Percentiles rank a stretch among this genome's conserved stretches.
Evolutionary conservation across 805 yeast species (phyloP).

Genomic region (Pichia sporocuriosa): DNA sequence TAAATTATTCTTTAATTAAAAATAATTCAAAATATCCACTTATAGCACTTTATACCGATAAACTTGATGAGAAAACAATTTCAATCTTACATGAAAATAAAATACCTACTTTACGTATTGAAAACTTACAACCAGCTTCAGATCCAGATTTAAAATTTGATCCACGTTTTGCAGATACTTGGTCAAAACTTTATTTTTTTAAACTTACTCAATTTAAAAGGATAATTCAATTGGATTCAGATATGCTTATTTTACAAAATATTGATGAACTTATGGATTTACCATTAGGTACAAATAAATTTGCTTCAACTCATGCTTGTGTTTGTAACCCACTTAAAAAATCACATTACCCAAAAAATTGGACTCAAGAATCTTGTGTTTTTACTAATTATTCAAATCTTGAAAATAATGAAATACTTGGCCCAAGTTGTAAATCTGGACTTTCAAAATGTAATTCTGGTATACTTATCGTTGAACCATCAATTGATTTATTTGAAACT

Average conservation of each 20-base stretch:
- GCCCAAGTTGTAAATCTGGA: conserved; percentile 38
- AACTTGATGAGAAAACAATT: conserved; percentile 36
- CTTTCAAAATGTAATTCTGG: conserved; percentile 56
- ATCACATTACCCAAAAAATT: conserved; percentile 46
- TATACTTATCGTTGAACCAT: conserved; percentile 44
- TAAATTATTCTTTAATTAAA: conserved; percentile 40
- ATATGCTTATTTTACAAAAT: conserved; percentile 49
- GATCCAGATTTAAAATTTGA: conserved; percentile 42
- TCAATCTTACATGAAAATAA: conserved; percentile 32
- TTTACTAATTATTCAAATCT: conserved; percentile 30
- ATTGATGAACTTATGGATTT: conserved; percentile 55
- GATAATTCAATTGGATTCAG: conserved; percentile 51
- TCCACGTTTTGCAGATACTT: conserved; percentile 51
- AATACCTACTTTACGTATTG: conserved; percentile 36
- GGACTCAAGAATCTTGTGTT: conserved; percentile 47
- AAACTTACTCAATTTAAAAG: conserved; percentile 43
- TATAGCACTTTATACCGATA: conserved; percentile 47
- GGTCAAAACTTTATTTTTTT: conserved; percentile 56
- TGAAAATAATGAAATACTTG: conserved; percentile 18
- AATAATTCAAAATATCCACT: conserved; percentile 43
- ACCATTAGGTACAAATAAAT: conserved; percentile 32
- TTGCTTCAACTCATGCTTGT: conserved; percentile 58
- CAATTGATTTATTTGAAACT: conserved; percentile 29
- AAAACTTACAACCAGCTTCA: conserved; percentile 37
- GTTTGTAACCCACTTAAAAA: conserved; percentile 52